Percentiles rank a stretch among this genome's conserved stretches.
phyloP scores from a whole-genome alignment of 352 stramenopile species.

The Globisporangium okanoganense region DNA sequence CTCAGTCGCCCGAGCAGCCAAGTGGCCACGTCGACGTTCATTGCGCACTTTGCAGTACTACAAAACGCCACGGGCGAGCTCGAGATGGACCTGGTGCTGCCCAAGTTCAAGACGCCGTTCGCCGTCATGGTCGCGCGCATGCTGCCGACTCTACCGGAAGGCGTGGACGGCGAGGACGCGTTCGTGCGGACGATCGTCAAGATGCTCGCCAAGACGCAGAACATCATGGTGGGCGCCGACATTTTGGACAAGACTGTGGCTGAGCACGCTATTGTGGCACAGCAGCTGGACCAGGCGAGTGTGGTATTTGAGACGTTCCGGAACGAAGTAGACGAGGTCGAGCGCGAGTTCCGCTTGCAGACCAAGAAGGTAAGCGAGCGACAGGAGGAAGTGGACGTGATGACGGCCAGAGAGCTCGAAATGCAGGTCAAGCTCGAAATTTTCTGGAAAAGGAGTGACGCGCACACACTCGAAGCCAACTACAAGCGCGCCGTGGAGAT shows the following conservation, averaged over 20 bases:
- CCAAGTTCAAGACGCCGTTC: conserved; percentile 71
- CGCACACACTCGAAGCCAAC: conserved; percentile 39
- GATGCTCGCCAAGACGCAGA: conserved; percentile 77
- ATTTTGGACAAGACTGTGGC: conserved; percentile 52
- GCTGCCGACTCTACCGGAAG: conserved; percentile 66
- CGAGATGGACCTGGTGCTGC: conserved; percentile 60
- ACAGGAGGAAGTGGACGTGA: conserved; percentile 35
- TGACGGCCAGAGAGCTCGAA: conserved; percentile 48
- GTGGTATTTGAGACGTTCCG: conserved; percentile 36
- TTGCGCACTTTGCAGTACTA: conserved; percentile 60
- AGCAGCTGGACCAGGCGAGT: conserved; percentile 20
- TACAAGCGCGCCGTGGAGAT: conserved; percentile 64
- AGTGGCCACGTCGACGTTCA: conserved; percentile 66
- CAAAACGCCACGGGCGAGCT: conserved; percentile 43
- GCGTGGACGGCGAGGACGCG: conserved; percentile 52
- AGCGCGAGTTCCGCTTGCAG: conserved; percentile 39
- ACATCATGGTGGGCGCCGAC: conserved; percentile 57
- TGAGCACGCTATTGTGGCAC: conserved; percentile 30
- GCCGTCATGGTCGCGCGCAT: conserved; percentile 77
- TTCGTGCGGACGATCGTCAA: conserved; percentile 72
- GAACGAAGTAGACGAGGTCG: conserved; percentile 47
- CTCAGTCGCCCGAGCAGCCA: conserved; percentile 69
- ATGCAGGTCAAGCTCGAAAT: conserved; percentile 78
- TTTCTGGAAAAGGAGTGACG: conserved; percentile 66
- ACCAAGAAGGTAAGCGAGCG: conserved; percentile 25